These are phyloP conservation scores for Penicillium decumbens DNA, from an alignment of 2,329 filamentous ascomycete species.

Conservation along the genomic window DNA sequence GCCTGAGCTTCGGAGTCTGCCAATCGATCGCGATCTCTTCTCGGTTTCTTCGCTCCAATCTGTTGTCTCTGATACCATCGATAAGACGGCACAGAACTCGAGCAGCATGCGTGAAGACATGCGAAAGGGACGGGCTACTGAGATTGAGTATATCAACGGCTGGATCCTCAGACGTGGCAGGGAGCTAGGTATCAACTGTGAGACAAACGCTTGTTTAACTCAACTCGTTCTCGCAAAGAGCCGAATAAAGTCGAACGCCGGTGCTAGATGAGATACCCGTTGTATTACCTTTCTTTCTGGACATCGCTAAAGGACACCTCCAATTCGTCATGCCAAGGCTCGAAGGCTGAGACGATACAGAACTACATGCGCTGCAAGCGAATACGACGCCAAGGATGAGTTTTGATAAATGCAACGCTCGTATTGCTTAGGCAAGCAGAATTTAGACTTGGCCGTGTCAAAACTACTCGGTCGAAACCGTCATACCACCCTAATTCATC, in stretches of 20 bases:
- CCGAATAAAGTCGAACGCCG: neutral
- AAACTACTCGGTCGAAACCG: neutral
- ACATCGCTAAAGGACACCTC: neutral
- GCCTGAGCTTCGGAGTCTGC: constrained; percentile 2
- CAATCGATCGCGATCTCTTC: constrained; percentile 7
- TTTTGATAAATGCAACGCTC: neutral
- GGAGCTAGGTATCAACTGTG: constrained; percentile 12
- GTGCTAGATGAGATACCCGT: neutral
- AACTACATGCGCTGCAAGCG: neutral
- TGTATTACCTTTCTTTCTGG: neutral
- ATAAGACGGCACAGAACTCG: constrained; percentile 16
- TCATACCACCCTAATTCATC: neutral
- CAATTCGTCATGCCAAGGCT: neutral
- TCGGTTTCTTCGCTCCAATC: constrained; percentile 6
- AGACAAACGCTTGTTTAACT: constrained; percentile 9
- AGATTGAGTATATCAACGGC: constrained; percentile 18
- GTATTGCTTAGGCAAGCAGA: neutral
- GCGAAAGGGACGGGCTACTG: constrained; percentile 10
- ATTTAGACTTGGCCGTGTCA: neutral
- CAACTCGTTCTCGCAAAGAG: constrained; percentile 15
- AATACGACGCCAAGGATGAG: neutral
- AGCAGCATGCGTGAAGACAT: constrained; percentile 20
- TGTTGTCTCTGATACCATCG: constrained; percentile 11
- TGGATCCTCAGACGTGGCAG: constrained; percentile 13
- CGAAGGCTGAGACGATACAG: neutral